Evolutionary conservation across 1,284 basidiomycete species (phyloP).

Genomic region (Chiua sp.): DNA sequence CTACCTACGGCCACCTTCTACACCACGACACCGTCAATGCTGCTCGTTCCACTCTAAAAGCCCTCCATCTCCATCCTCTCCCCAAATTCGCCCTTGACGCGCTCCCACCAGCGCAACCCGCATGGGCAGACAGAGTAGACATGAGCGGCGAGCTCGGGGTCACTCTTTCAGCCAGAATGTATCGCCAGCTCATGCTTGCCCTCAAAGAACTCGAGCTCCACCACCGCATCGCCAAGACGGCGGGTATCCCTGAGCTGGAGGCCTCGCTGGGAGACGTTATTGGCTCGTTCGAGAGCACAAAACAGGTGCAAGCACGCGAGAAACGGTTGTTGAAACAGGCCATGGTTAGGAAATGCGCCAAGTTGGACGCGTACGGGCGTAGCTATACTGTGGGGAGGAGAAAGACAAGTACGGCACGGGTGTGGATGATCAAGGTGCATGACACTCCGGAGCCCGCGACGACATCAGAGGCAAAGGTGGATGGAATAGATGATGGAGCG

Average conservation of each 20-base stretch:
- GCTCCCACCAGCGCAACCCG: conserved; percentile 62
- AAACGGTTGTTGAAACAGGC: conserved; percentile 41
- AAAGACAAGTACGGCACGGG: conserved; percentile 87
- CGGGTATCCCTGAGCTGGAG: too few species aligned
- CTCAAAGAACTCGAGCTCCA: conserved; percentile 79
- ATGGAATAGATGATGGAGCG: conserved; percentile 75
- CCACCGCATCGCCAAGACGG: too few species aligned
- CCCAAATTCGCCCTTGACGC: conserved; percentile 71
- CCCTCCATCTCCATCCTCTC: conserved; percentile 76
- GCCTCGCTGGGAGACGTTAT: too few species aligned
- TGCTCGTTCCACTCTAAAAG: conserved; percentile 64
- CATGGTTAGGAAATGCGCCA: conserved; percentile 50
- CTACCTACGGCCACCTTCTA: conserved; percentile 89
- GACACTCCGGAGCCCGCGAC: conserved; percentile 49
- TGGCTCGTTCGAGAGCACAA: conserved; percentile 71
- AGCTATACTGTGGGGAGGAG: conserved; percentile 85
- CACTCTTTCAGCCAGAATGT: conserved; percentile 73
- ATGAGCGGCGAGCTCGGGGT: conserved; percentile 64
- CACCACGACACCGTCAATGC: conserved; percentile 74
- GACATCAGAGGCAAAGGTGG: conserved; percentile 13
- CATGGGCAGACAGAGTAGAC: too few species aligned
- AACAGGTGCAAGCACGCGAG: conserved; percentile 56
- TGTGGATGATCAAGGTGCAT: conserved; percentile 91
- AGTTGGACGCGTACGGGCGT: conserved; percentile 76
- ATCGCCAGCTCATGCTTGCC: conserved; percentile 68